phyloP scores from a whole-genome alignment of 108 stramenopile genomes.

The Cyclotella sp. region DNA sequence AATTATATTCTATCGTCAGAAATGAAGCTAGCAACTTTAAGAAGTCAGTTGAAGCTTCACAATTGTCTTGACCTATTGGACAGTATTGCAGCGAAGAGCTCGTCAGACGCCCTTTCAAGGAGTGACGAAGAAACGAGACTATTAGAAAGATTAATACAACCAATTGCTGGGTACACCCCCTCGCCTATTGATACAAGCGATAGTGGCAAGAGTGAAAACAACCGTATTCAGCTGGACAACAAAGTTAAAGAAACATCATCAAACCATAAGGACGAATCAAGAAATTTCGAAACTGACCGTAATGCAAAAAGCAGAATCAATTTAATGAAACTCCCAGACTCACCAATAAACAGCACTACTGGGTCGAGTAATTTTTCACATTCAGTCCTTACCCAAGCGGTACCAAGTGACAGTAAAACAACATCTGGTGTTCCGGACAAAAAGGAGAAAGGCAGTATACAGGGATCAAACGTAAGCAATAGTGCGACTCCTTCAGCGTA shows the following conservation, averaged over 20 bases:
- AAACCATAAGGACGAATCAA: too few relatives aligned
- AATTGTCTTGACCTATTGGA: conserved; percentile 20
- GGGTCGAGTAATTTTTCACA: too few relatives aligned
- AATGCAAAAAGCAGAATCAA: background rate
- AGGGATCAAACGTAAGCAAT: background rate
- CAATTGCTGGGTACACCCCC: background rate
- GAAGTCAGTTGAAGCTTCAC: conserved; percentile 18
- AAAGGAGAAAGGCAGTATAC: background rate
- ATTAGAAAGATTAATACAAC: conserved; percentile 28
- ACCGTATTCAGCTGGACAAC: too few relatives aligned
- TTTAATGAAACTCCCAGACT: background rate
- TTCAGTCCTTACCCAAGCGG: too few relatives aligned
- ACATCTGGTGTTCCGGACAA: background rate
- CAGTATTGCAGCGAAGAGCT: conserved; percentile 6
- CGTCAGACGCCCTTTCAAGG: conserved; percentile 1
- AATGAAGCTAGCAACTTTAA: conserved; percentile 14
- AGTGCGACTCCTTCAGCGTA: background rate
- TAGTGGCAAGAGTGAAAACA: background rate
- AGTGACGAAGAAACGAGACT: conserved; percentile 21
- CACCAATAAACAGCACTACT: too few relatives aligned
- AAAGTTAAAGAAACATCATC: too few relatives aligned
- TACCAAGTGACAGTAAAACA: background rate
- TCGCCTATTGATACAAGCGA: background rate
- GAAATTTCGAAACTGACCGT: too few relatives aligned
- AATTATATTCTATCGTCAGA: conserved; percentile 29